Conservation (phyloP, 345 rosid genomes). For the Isatis tinctoria region DNA sequence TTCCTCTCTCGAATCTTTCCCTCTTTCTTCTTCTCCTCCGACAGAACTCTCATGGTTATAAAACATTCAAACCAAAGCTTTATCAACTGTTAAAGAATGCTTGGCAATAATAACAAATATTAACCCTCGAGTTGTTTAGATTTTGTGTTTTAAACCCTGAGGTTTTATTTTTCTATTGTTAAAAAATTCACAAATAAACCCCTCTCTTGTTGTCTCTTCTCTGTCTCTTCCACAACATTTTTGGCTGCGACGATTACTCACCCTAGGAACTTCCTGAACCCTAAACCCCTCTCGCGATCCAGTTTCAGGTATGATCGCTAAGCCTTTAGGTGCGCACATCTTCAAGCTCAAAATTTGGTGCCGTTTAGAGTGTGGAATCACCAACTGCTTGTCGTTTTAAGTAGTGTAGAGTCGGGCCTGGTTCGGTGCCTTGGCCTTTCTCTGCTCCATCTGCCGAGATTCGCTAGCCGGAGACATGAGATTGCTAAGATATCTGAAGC, state of each 20-base stretch:
- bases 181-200: not conserved
- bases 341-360: not conserved
- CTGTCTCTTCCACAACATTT: not conserved
- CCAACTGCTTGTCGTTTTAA: constrained; percentile 1
- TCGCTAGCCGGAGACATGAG: constrained; percentile 8
- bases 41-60: no score
- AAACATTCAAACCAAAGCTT: not conserved
- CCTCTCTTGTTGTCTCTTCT: not conserved
- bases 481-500: constrained; percentile 12
- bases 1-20: no score
- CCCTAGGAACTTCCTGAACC: not conserved
- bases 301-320: not conserved
- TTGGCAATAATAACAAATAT: not conserved
- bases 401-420: not conserved
- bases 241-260: not conserved
- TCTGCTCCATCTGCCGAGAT: constrained; percentile 4
- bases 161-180: not conserved
- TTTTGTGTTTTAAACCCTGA: not conserved
- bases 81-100: not conserved
- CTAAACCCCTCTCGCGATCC: not conserved
- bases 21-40: no score
- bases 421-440: not conserved
- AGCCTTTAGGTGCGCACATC: not conserved
- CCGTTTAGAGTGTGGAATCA: constrained; percentile 8
- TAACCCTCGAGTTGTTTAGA: not conserved